Conservation (phyloP, 306 rosid species). For the Medicago lupulina region DNA sequence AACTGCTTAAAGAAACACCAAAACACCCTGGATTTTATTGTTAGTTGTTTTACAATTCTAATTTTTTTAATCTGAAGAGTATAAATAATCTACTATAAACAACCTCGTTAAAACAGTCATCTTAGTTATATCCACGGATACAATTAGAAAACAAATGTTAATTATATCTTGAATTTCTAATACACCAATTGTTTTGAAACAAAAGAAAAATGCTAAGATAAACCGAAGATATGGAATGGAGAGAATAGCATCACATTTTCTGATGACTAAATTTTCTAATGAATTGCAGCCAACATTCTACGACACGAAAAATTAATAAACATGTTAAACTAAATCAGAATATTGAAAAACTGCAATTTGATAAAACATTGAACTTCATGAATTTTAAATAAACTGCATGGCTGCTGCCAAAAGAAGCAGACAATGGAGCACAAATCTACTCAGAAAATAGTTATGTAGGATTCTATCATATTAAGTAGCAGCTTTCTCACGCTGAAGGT, state of each 20-base stretch:
- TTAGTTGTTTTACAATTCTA: too few species aligned
- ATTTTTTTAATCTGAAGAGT: too few species aligned
- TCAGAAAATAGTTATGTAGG: constrained; percentile 40
- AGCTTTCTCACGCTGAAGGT: constrained; percentile 65
- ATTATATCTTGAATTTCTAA: too few species aligned
- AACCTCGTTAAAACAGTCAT: too few species aligned
- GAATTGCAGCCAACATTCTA: constrained; percentile 38
- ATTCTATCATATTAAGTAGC: constrained; percentile 19
- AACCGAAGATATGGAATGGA: too few species aligned
- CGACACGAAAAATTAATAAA: constrained; percentile 14
- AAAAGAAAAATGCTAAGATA: too few species aligned
- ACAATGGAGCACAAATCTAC: constrained; percentile 32
- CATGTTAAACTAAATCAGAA: constrained; percentile 23
- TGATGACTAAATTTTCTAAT: constrained; percentile 38
- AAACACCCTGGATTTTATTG: too few species aligned
- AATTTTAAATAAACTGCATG: constrained; percentile 38
- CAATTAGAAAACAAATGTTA: too few species aligned
- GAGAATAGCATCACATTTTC: constrained; percentile 12
- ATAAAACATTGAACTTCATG: constrained; percentile 33
- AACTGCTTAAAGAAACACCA: too few species aligned
- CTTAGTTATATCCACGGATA: too few species aligned
- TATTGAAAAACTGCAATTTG: constrained; percentile 34
- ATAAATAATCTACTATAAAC: too few species aligned
- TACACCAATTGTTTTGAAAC: too few species aligned
- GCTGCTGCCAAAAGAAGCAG: constrained; percentile 43